Base-by-base conservation (phyloP, 2,329 filamentous ascomycete genomes). In the Trichoderma atrobrunneum region DNA sequence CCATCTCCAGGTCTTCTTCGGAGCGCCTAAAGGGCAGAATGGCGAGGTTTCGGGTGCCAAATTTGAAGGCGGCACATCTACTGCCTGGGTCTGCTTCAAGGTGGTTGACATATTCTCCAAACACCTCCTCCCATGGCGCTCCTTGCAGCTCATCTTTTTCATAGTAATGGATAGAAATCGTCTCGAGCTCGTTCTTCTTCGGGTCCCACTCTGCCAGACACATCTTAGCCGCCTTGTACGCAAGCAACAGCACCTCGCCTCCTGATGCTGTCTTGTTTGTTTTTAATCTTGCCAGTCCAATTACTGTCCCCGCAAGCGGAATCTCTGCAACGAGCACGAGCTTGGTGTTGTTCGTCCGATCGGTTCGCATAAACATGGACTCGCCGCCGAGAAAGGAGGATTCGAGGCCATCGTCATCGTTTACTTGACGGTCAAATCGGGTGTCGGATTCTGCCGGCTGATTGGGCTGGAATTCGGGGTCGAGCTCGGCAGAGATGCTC, bases 131-230 rank as follows among this genome's bases (percentile, higher is more conserved):
- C 92, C 94, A 98, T 0, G 95, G 95, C 74, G 90, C 92, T 68
- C 92, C 90, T 75, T 92, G 90, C 74, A 95, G 85, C 79, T 97
- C 95, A 79, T 98, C 95, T 80, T 96, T 93, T 81, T 99, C 96
- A 83, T 98, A 99, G 86, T 95, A 98, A 84, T 99, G 96, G 78
- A 99, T 95, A 66, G 95, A 98, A 74, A 96, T 89, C 68, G 95
- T 98, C 77, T 92, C 91, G 77, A 98, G 90, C 66, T 89, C 89
- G 81, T 93, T 87, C 76, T 89, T 90, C 79, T 92, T 90, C 10
- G 93, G 90, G 80, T 98, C 93, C 96, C 96, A 99, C 84, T 98
- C 93, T 71, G 97, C 87, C 81, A 99, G 86, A 81, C 93, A 97
- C 79, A 98, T 87, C 83, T 97, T 97, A 56, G 96, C 96, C 82